Evolutionary conservation across 1,284 basidiomycete genomes (phyloP).

Genomic region (Dichomitus squalens): DNA sequence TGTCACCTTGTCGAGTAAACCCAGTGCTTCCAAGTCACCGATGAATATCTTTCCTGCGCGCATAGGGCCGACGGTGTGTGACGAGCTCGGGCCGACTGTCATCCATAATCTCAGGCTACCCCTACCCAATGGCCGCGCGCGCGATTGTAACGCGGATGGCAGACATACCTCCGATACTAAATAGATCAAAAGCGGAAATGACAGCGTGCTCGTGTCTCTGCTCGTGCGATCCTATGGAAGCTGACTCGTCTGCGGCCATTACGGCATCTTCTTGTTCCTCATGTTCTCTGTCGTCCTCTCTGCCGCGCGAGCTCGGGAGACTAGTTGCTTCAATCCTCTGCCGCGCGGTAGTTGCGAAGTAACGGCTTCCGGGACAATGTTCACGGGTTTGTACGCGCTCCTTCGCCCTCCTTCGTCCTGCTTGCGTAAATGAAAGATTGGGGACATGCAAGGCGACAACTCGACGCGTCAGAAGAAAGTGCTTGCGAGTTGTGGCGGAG

Average conservation of each 20-base stretch:
- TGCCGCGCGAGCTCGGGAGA: background rate
- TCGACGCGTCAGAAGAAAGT: background rate
- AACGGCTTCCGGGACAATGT: constrained; percentile 3
- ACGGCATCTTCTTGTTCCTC: constrained; percentile 5
- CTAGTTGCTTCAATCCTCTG: constrained; percentile 4
- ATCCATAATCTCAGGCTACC: background rate
- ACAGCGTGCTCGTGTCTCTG: constrained; percentile 82
- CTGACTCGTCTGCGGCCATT: constrained; percentile 27
- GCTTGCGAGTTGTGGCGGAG: background rate
- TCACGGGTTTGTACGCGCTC: background rate
- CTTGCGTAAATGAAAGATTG: background rate
- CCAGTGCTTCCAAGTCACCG: constrained; percentile 70
- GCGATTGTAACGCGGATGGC: background rate
- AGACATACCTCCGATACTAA: constrained; percentile 82
- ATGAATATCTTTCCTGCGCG: constrained; percentile 89
- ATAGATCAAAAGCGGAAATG: constrained; percentile 91
- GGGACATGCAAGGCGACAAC: background rate
- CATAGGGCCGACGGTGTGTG: constrained; percentile 90
- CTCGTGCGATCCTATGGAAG: constrained; percentile 25
- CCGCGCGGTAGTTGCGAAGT: constrained; percentile 2
- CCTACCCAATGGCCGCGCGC: background rate
- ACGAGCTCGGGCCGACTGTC: constrained; percentile 58
- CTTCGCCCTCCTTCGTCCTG: background rate
- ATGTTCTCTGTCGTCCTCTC: constrained; percentile 4
- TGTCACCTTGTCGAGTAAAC: constrained; percentile 69